Evolutionary conservation across 495 filamentous ascomycete species (phyloP), one percentile per base, ranked within the genome.

Genomic region (Lasiosphaeris hirsuta): DNA sequence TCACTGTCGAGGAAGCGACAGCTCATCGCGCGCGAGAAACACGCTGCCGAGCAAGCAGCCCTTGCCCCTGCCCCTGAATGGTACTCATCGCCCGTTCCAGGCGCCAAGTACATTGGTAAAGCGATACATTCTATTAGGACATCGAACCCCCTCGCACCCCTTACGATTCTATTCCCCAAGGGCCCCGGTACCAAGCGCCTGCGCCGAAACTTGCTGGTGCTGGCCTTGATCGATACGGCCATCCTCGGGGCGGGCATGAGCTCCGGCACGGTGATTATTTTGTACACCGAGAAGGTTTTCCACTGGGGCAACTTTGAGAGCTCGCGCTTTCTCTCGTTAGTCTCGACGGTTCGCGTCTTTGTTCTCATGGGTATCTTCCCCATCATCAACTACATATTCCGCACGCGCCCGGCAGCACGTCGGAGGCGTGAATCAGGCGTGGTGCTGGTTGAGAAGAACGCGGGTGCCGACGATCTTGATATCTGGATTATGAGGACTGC

Each of bases 161-260:
- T 98, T 9, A 80, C 79, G 33, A 88, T 96, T 30, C 81, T 98
- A 10, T 85, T 79, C 58, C 89, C 90, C 0, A 84, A 80, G 10
- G 87, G 85, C 2, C 78, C 78, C 4, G 84, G 82, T 18, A 82
- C 84, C 13, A 84, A 76, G 9, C 76, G 77, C 6, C 65, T 97
- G 7, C 85, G 92, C 7, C 74, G 83, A 18, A 98, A 97, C 60
- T 75, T 98, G 39, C 58, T 96, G 38, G 70, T 92, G 4, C 78
- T 98, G 11, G 87, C 91, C 7, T 78, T 86, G 10, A 84, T 92
- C 50, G 94, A 97, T 66, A 86, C 84, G 6, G 82, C 84, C 37
- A 78, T 90, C 35, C 87, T 97, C 60, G 86, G 90, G 14, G 79
- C 96, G 0, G 86, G 88, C 10, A 87, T 97, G 80, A 90, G 94